Base-by-base conservation (phyloP, 2,329 filamentous ascomycete species). In the Ceratocystis eucalypticola region DNA sequence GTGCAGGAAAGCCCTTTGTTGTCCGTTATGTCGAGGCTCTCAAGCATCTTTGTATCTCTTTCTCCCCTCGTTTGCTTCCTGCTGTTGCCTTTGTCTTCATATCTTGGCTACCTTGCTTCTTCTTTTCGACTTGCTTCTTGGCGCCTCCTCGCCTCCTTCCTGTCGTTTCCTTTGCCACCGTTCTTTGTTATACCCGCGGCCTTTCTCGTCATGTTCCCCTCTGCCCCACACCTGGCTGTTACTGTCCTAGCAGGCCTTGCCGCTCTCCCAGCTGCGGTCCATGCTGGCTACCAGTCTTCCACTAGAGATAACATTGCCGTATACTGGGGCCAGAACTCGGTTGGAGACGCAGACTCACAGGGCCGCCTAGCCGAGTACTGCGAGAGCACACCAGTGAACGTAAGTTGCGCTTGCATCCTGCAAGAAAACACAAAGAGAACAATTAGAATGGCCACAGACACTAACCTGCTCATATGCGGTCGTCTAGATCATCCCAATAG, bases 351-450 rank as follows among this genome's bases (percentile, higher is more conserved):
- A 6, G 69, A 75, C 20, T 76, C 78, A 1, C 85, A 88, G 72
- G 76, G 82, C 69, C 76, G 81, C 3, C 76, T 88, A 3, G 76
- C 78, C 1, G 74, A 78, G 64, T 88, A 88, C 73, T 88, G 84
- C 71, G 74, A 79, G 66, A 80, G 81, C 69, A 73, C 74, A 12
- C 72, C 81, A 64, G 73, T 82, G 57, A 76, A 82, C 71, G 78
- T 80, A 70, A 72, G 75, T 71, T 53, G 28, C 57, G 63, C 61
- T 30, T 59, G 8, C 8, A 37, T 37, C 33, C 33, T 12, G 33
- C 33, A 12, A 37, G 8, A 37, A 37, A 12, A 37, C 33, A 37
- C 33, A 37, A 12, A 10, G 65, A 48, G 66, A 8, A 50, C 64
- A 61, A 67, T 73, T 50, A 72, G 12, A 8, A 22, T 30, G 28